Base-by-base conservation (phyloP, 1,284 basidiomycete species). In the Chalciporus sp. region DNA sequence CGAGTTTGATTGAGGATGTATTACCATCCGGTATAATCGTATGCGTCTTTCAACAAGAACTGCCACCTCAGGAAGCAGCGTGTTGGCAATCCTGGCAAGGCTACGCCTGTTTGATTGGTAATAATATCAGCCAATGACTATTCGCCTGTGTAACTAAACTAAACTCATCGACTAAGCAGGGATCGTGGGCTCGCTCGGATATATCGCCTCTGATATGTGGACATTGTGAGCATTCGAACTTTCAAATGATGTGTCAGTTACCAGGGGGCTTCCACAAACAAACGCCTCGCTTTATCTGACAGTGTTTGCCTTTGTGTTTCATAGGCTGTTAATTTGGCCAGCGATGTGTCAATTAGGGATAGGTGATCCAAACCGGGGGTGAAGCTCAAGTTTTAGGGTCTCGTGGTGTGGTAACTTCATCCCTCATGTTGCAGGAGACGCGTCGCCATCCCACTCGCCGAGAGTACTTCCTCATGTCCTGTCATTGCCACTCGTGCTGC, bases 281-380 rank as follows among this genome's bases (percentile, higher is more conserved):
- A 52, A 50, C 26, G 42, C 63, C 60, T 58, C 47, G 58, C 65
- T 51, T 58, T 54, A 53, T 59, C 65, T 66, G 47, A 56, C 67
- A 55, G 50, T 48, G 46, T 57, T 54, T 65, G 48, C 61, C 47
- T 67, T 62, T 68, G 61, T 46, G 58, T 69, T 61, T 65, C 66
- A 65, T 71, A 55, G 68, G 51, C 44, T 56, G 57, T 70, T 63
- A 72, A 70, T 73, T 68, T 50, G 48, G 52, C 55, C 51, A 51
- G 51, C 55, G 53, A 57, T 64, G 53, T 62, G 57, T 68, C 59
- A 57, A 71, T 60, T 60, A 61, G 65, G 58, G 63, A 66, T 66
- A 50, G 42, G 53, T 57, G 63, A 28, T 55, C 67, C 66, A 69
- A 69, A 69, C 59, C 37, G 37, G 37, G 37, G 55, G 44, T 57